phyloP scores from a whole-genome alignment of 345 rosid species.

The Citrus glauca region DNA sequence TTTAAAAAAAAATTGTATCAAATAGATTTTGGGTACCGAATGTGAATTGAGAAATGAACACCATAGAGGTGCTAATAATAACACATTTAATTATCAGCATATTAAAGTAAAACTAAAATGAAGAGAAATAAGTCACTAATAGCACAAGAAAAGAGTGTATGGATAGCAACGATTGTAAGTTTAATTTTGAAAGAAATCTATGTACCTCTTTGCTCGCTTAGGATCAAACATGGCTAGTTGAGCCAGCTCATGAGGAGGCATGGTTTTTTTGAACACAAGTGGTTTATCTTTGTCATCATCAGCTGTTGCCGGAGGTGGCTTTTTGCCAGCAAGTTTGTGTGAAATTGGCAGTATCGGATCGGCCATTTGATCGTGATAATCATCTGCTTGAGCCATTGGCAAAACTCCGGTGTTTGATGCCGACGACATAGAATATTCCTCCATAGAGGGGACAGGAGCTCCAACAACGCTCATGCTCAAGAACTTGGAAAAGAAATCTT shows the following conservation, averaged over 20 bases:
- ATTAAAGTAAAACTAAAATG: too few species aligned
- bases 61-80: neutral
- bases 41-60: neutral
- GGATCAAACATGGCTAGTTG: slow-evolving; percentile 11
- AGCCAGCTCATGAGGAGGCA: slow-evolving; percentile 8
- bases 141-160: neutral
- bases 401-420: neutral
- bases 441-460: neutral
- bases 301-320: neutral
- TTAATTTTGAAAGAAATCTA: neutral
- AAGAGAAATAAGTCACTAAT: neutral
- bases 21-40: neutral
- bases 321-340: neutral
- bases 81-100: too few species aligned
- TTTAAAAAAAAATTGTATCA: neutral
- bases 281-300: neutral
- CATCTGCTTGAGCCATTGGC: neutral
- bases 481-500: slow-evolving; percentile 4
- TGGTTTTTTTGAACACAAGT: neutral
- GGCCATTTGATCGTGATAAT: neutral
- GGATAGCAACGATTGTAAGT: neutral
- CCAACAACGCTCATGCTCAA: neutral
- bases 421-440: neutral
- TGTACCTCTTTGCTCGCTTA: slow-evolving; percentile 20
- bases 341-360: neutral